A percentile compares a stretch with the other conserved stretches of the same genome.
phyloP scores from a whole-genome alignment of 495 filamentous ascomycete genomes.

The Lasiosphaeria ovina region DNA sequence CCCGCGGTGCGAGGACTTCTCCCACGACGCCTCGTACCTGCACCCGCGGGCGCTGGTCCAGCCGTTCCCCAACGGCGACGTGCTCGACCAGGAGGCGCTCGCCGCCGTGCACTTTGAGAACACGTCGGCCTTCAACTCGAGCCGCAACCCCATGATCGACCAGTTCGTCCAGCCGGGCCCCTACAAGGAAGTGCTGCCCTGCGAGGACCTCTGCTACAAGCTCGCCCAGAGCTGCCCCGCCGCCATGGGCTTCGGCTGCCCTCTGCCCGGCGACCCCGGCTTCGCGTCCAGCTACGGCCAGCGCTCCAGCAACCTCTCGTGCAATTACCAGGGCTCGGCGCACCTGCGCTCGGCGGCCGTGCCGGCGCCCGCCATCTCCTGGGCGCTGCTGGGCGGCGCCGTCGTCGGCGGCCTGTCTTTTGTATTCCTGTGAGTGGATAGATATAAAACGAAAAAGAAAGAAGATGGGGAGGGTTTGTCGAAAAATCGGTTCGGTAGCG shows the following conservation, averaged over 20 bases:
- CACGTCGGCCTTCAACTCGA: slow-evolving; percentile 43
- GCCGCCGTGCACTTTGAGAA: slow-evolving; percentile 22
- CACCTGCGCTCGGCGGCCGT: slow-evolving; percentile 30
- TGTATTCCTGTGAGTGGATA: slow-evolving; percentile 1
- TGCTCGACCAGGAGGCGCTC: slow-evolving; percentile 33
- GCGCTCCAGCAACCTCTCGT: slow-evolving; percentile 30
- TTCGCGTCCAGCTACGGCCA: slow-evolving; percentile 66
- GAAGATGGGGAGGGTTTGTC: not conserved
- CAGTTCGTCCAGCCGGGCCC: slow-evolving; percentile 71
- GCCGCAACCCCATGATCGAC: slow-evolving; percentile 73
- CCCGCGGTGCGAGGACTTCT: slow-evolving; percentile 85
- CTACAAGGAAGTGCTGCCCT: slow-evolving; percentile 90
- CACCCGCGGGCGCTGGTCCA: slow-evolving; percentile 66
- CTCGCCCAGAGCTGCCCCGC: slow-evolving; percentile 82
- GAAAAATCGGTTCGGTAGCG: not conserved
- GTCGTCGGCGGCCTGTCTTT: slow-evolving; percentile 11
- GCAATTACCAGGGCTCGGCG: slow-evolving; percentile 49
- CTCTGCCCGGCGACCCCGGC: slow-evolving; percentile 47
- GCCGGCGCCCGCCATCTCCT: slow-evolving; percentile 15
- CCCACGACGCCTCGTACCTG: slow-evolving; percentile 52
- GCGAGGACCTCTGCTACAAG: slow-evolving; percentile 76
- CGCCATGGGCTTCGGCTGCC: slow-evolving; percentile 75
- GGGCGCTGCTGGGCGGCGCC: slow-evolving; percentile 2
- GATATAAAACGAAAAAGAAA: slow-evolving; percentile 7
- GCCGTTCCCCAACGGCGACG: slow-evolving; percentile 65